Conservation (phyloP, 306 rosid genomes). For the Trifolium subterraneum region DNA sequence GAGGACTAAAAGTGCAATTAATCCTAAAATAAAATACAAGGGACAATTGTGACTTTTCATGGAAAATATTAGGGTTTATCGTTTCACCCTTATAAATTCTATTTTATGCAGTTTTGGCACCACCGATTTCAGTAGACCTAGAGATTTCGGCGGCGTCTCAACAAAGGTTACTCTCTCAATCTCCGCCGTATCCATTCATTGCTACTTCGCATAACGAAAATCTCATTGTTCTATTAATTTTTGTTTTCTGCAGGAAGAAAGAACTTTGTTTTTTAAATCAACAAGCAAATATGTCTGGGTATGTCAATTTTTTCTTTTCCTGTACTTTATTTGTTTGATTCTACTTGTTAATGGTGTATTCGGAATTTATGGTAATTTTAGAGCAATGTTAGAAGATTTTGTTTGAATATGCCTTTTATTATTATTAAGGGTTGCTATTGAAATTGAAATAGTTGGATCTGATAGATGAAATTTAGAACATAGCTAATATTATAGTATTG, state of each 20-base stretch:
- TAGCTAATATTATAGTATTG: background rate
- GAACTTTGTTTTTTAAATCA: background rate
- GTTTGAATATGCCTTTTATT: background rate
- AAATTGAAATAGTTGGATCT: background rate
- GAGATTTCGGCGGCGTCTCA: constrained; percentile 7
- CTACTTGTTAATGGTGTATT: background rate
- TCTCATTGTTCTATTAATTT: background rate
- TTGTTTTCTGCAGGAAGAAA: background rate
- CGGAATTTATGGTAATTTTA: background rate
- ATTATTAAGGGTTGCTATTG: background rate
- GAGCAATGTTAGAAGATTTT: background rate
- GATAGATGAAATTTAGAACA: background rate
- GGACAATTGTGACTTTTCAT: background rate
- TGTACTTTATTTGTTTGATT: background rate
- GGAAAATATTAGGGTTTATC: background rate
- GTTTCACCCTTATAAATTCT: background rate
- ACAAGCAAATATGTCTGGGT: constrained; percentile 13
- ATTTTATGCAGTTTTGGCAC: background rate
- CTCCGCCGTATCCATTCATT: too few species aligned
- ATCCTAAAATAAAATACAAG: background rate
- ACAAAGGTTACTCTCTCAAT: background rate
- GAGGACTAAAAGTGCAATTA: too few species aligned
- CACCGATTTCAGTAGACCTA: background rate
- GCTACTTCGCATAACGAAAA: background rate
- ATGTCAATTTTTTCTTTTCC: background rate